phyloP scores from a whole-genome alignment of 2,329 filamentous ascomycete species.

The Diaporthe citriasiana region DNA sequence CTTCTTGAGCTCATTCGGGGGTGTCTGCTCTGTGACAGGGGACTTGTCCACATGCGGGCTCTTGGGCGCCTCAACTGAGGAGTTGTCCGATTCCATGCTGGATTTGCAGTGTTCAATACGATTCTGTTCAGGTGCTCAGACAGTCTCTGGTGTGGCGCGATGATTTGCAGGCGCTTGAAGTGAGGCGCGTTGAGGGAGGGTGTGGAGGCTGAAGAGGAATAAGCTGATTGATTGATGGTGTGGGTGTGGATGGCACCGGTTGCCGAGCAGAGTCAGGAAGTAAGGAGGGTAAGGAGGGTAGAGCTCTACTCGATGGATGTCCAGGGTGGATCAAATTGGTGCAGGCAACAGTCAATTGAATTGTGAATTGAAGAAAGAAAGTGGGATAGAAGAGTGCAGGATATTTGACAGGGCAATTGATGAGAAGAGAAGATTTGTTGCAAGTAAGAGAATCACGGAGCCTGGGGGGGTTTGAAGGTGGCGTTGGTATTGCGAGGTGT shows the following conservation, averaged over 20 bases:
- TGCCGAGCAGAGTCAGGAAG: conserved; percentile 7
- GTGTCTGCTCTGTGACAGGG: conserved; percentile 21
- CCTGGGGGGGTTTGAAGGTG: background rate
- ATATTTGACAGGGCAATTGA: background rate
- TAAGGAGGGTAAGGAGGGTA: background rate
- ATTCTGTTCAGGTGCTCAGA: background rate
- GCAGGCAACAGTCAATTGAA: background rate
- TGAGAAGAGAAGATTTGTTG: conserved; percentile 16
- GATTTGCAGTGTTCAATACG: background rate
- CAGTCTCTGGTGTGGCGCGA: background rate
- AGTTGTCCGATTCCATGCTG: conserved; percentile 36
- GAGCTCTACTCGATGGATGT: background rate
- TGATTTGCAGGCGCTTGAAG: background rate
- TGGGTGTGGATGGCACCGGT: background rate
- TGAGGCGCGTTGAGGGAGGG: background rate
- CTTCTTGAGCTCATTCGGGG: conserved; percentile 26
- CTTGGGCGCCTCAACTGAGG: conserved; percentile 23
- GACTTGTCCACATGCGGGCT: conserved; percentile 26
- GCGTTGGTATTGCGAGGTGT: background rate
- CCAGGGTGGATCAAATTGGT: background rate
- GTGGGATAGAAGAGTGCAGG: background rate
- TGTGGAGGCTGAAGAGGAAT: conserved; percentile 8
- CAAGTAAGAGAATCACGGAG: background rate
- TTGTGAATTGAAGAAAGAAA: background rate
- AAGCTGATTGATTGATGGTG: background rate